A percentile compares a stretch with the other conserved stretches of the same genome.
phyloP scores from a whole-genome alignment of 768 basidiomycete species.

The Russula sp. region DNA sequence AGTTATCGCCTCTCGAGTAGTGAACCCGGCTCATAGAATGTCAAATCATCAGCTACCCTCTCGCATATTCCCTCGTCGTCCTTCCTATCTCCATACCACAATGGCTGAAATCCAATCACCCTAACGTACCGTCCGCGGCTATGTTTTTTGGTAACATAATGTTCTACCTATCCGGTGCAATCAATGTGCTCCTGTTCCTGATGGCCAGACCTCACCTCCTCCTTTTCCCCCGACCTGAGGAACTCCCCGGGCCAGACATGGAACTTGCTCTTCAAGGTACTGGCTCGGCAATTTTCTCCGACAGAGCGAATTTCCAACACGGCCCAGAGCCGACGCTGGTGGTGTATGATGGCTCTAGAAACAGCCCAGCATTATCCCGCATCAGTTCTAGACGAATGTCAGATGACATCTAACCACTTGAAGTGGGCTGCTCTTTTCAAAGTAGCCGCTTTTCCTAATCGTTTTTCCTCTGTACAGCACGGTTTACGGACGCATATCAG shows the following conservation, averaged over 20 bases:
- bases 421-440: no score
- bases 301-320: background rate
- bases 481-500: no score
- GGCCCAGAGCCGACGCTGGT: background rate
- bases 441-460: background rate
- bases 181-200: conserved; percentile 43
- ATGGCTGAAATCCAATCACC: background rate
- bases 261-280: background rate
- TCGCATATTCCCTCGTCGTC: conserved; percentile 2
- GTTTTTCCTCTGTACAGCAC: no score
- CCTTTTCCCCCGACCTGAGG: conserved; percentile 33
- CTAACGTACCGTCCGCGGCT: conserved; percentile 34
- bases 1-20: background rate
- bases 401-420: background rate
- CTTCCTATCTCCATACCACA: conserved; percentile 1
- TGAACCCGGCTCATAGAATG: background rate
- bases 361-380: background rate
- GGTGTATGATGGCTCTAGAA: background rate
- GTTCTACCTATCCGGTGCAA: conserved; percentile 42
- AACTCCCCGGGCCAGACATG: background rate
- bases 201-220: conserved; percentile 39
- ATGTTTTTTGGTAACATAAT: conserved; percentile 38
- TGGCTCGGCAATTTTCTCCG: background rate
- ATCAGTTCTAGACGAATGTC: background rate
- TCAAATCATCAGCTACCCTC: background rate